A percentile compares a stretch with the other conserved stretches of the same genome.
phyloP scores from a whole-genome alignment of 768 basidiomycete genomes.

The Lentinula raphanica region DNA sequence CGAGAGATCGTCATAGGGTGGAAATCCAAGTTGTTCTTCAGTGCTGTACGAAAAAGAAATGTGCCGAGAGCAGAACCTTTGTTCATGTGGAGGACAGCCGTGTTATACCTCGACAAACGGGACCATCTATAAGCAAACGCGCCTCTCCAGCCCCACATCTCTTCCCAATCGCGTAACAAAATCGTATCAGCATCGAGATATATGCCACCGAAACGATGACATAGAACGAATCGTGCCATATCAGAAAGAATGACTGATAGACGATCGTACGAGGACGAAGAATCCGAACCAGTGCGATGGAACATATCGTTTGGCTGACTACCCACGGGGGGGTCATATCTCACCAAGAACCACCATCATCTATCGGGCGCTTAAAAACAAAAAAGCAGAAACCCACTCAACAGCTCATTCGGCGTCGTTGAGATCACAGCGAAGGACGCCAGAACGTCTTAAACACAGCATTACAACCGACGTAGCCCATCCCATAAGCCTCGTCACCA shows the following conservation, averaged over 20 bases:
- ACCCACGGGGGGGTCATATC: too few relatives aligned
- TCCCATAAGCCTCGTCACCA: too few relatives aligned
- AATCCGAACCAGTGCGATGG: conserved; percentile 79
- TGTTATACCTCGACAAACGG: conserved; percentile 89
- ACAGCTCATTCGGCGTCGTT: too few relatives aligned
- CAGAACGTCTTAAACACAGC: too few relatives aligned
- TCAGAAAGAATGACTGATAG: conserved; percentile 74
- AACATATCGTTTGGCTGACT: conserved; percentile 34
- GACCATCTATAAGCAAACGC: conserved; percentile 98
- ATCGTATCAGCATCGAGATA: conserved; percentile 98
- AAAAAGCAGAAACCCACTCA: too few relatives aligned
- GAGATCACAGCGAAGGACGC: too few relatives aligned
- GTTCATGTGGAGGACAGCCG: conserved; percentile 91
- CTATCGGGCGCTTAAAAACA: too few relatives aligned
- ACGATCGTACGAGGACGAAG: conserved; percentile 63
- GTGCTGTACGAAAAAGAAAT: conserved; percentile 89
- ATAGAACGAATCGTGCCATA: conserved; percentile 96
- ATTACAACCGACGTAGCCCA: too few relatives aligned
- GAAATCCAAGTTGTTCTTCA: conserved; percentile 93
- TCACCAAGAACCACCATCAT: too few relatives aligned
- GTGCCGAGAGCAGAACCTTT: conserved; percentile 87
- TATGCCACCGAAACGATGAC: conserved; percentile 92
- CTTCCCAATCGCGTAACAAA: conserved; percentile 96
- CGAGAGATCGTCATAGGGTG: conserved; percentile 93
- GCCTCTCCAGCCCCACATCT: conserved; percentile 94